These are phyloP conservation scores for Citrus hindsii DNA, from an alignment of 345 rosid genomes.

Conservation along the genomic window DNA sequence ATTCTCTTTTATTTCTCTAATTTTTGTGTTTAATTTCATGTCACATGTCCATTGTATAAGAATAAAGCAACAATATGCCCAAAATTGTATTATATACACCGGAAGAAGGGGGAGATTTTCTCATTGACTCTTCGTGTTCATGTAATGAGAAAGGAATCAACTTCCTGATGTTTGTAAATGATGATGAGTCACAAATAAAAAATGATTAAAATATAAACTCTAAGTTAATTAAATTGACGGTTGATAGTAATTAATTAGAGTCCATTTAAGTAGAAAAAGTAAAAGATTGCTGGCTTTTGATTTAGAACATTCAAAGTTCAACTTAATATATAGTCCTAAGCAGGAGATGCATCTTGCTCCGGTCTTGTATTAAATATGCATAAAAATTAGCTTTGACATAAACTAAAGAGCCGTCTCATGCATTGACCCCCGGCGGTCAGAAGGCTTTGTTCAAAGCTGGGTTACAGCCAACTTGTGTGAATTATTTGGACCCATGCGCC, in stretches of 20 bases:
- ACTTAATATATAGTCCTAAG: not conserved
- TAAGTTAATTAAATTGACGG: not conserved
- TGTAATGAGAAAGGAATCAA: no score
- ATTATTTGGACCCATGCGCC: not conserved
- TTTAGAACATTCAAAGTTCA: slow-evolving; percentile 7
- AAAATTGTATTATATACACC: no score
- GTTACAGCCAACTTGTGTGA: slow-evolving; percentile 7
- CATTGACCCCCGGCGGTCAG: not conserved
- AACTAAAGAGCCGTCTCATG: not conserved
- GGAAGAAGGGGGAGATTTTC: no score
- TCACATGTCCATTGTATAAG: no score
- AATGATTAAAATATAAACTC: not conserved
- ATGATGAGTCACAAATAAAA: not conserved
- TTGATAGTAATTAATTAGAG: not conserved
- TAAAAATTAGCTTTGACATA: not conserved
- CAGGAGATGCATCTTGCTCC: not conserved
- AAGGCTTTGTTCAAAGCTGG: slow-evolving; percentile 1
- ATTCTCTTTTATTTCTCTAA: no score
- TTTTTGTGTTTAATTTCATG: no score
- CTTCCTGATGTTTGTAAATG: not conserved
- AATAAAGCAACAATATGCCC: no score
- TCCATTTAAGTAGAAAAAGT: not conserved
- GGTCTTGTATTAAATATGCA: not conserved
- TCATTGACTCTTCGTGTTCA: no score
- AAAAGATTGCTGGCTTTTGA: not conserved